Evolutionary conservation across 345 rosid genomes (phyloP).

Genomic region (Boechera retrofracta): DNA sequence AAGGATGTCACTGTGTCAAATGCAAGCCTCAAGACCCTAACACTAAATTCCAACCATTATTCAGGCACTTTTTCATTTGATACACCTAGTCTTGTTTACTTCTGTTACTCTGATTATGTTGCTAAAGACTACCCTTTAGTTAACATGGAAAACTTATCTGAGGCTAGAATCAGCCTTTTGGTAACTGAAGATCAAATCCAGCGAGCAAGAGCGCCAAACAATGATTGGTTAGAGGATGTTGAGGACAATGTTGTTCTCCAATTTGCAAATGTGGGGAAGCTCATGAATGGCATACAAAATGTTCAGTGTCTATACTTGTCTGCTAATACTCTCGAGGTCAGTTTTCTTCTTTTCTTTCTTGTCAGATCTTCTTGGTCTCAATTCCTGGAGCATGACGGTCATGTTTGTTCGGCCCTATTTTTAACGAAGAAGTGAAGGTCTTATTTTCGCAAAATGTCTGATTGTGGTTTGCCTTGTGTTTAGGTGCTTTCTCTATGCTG

Average conservation of each 20-base stretch:
- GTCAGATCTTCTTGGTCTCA: not conserved
- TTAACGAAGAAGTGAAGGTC: not conserved
- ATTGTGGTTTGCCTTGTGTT: not conserved
- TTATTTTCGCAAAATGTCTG: not conserved
- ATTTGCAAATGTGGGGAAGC: not conserved
- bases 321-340: not conserved
- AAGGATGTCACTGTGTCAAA: not conserved
- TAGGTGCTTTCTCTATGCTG: constrained; percentile 7
- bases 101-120: not conserved
- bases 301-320: not conserved
- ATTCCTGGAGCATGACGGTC: too few relatives aligned
- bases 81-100: not conserved
- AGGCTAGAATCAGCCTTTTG: not conserved
- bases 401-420: not conserved
- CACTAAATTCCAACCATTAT: not conserved
- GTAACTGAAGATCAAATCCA: not conserved
- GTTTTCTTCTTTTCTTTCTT: not conserved
- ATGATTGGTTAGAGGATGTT: not conserved
- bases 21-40: not conserved
- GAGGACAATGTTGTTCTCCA: not conserved
- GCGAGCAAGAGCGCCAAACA: not conserved
- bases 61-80: not conserved
- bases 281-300: not conserved
- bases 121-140: not conserved
- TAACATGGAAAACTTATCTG: not conserved